Percentiles rank a stretch among this genome's conserved stretches.
These are phyloP conservation scores for Neurospora sp. DNA, from an alignment of 2,329 filamentous ascomycete species.

Conservation along the genomic window DNA sequence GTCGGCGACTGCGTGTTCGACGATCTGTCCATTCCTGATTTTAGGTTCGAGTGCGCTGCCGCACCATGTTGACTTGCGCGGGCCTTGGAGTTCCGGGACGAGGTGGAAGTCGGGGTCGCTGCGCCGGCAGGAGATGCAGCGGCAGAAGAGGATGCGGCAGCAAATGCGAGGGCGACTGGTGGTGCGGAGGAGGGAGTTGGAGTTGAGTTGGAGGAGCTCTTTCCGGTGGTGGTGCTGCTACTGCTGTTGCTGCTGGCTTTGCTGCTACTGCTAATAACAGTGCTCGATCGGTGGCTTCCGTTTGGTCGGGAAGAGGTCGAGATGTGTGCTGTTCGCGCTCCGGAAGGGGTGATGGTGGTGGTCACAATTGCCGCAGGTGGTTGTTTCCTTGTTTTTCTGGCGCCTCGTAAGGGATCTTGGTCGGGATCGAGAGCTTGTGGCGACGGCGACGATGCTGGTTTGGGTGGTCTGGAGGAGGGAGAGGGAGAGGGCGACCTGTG, in stretches of 20 bases:
- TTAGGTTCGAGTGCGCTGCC: constrained; percentile 18
- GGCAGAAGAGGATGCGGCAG: constrained; percentile 1
- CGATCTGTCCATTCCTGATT: constrained; percentile 16
- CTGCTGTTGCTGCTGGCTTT: neutral
- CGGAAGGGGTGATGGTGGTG: constrained; percentile 14
- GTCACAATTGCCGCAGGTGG: constrained; percentile 19
- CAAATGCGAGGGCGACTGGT: constrained; percentile 2
- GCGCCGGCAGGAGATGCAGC: constrained; percentile 8
- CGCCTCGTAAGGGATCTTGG: neutral
- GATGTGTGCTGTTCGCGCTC: constrained; percentile 15
- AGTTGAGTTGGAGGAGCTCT: neutral
- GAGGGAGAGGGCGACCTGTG: neutral
- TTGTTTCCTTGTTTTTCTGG: constrained; percentile 5
- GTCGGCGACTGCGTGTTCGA: constrained; percentile 9
- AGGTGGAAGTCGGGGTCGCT: constrained; percentile 5
- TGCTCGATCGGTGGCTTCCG: neutral
- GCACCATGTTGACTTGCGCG: constrained; percentile 29
- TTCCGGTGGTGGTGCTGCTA: neutral
- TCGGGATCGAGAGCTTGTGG: neutral
- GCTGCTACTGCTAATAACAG: neutral
- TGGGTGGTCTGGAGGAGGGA: neutral
- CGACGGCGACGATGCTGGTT: neutral
- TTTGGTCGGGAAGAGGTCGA: constrained; percentile 7
- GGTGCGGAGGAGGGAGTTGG: constrained; percentile 3
- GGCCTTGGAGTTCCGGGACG: constrained; percentile 10